Base-by-base conservation (phyloP, 2,329 filamentous ascomycete genomes). In the Cladobotryum protrusum region DNA sequence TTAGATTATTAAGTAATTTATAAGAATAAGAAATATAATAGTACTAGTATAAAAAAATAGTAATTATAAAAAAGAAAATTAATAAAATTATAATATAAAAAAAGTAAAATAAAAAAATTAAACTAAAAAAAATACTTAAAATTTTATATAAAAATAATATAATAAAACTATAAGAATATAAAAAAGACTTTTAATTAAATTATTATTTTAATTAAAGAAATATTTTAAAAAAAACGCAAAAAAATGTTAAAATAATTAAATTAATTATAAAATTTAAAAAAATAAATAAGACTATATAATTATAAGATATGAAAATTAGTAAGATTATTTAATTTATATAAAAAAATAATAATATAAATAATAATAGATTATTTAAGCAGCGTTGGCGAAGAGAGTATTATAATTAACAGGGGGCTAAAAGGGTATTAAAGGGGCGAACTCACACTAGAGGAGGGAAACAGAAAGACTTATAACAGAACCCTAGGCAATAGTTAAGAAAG, bases 291-390 rank as follows among this genome's bases (percentile, higher is more conserved):
- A 24, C 20, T 24, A 24, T 4, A 7, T 4, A 24, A 7, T 24
- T 24, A 24, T 42, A 42, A 14, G 13, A 6, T 7, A 2, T 9
- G 3, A 5, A 7, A 42, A 18, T 19, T 42, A 18, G 19, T 1
- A 19, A 42, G 13, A 18, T 18, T 15, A 41, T 15, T 24, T n/a
- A n/a, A 41, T 13, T 36, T 4, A 41, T 15, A 41, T 4, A 42
- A 42, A 42, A 7, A 42, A 42, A 42, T 42, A 40, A 42, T n/a
- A n/a, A 42, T n/a, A 42, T 42, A 42, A 7, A 42, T 42, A 42
- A 19, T 8, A 8, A 13, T 37, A 2, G 11, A 14, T 9, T 18
- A 18, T 9, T 1, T 18, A 8, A 19, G 2, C 14, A 35, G 2
- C 14, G 14, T 35, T 35, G 33, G 8, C 33, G 8, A 35, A 35